A percentile compares a stretch with the other conserved stretches of the same genome.
phyloP scores from a whole-genome alignment of 2,329 filamentous ascomycete genomes.

The Aureobasidium melanogenum region DNA sequence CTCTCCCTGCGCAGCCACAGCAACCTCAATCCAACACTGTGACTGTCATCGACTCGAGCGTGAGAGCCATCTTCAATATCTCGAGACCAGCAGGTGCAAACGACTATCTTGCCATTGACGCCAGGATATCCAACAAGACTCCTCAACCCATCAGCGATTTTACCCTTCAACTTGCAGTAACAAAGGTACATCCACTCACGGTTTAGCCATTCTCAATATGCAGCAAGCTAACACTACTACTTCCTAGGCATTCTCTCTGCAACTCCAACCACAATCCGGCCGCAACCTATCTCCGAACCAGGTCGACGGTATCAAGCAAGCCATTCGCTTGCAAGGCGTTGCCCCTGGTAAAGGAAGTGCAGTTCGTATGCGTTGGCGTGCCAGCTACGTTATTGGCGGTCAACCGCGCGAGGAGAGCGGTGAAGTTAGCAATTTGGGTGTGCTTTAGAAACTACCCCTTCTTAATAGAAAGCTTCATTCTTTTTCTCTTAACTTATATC shows the following conservation, averaged over 20 bases:
- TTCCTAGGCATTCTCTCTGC: conserved; percentile 64
- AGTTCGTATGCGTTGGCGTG: conserved; percentile 87
- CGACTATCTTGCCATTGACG: conserved; percentile 58
- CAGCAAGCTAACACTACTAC: neutral
- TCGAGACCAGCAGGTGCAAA: conserved; percentile 46
- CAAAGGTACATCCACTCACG: conserved; percentile 55
- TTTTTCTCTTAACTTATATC: too few relatives aligned
- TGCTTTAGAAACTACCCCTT: neutral
- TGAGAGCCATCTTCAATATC: conserved; percentile 67
- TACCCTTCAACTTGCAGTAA: conserved; percentile 86
- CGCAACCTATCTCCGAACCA: conserved; percentile 63
- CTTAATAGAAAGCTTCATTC: neutral
- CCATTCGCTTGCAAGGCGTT: conserved; percentile 68
- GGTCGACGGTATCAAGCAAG: conserved; percentile 71
- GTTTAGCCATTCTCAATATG: neutral
- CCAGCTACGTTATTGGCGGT: conserved; percentile 63
- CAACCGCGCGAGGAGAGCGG: conserved; percentile 33
- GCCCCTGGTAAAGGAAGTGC: conserved; percentile 62
- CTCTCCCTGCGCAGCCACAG: conserved; percentile 48
- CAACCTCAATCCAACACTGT: conserved; percentile 50
- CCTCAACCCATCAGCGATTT: conserved; percentile 64
- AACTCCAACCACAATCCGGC: conserved; percentile 77
- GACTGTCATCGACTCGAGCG: conserved; percentile 57
- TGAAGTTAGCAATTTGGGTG: conserved; percentile 10
- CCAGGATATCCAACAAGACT: conserved; percentile 77